A percentile compares a stretch with the other conserved stretches of the same genome.
phyloP scores from a whole-genome alignment of 2,329 filamentous ascomycete genomes.

The Colletotrichum plurivorum region DNA sequence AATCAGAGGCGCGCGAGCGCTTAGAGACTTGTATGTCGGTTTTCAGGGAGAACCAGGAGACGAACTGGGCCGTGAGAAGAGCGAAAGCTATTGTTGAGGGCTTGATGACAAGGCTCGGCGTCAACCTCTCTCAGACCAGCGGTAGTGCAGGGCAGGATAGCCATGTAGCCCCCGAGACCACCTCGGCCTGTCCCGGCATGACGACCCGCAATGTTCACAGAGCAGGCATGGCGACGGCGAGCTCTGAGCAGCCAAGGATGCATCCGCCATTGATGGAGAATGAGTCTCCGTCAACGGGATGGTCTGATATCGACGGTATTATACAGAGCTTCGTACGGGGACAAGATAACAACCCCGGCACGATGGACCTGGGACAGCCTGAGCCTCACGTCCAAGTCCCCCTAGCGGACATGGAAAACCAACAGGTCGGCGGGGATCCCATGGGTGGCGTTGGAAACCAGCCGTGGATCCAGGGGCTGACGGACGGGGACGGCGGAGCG shows the following conservation, averaged over 20 bases:
- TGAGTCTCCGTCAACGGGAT: slow-evolving; percentile 41
- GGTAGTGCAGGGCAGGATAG: neutral
- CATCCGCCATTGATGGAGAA: slow-evolving; percentile 4
- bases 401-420: neutral
- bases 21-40: slow-evolving; percentile 61
- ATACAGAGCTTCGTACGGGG: slow-evolving; percentile 52
- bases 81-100: slow-evolving; percentile 60
- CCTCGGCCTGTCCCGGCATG: too few relatives aligned
- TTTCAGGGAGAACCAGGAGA: slow-evolving; percentile 64
- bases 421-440: neutral
- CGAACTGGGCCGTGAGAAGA: slow-evolving; percentile 63
- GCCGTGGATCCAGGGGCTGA: slow-evolving; percentile 15
- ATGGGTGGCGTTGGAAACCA: slow-evolving; percentile 2
- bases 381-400: neutral
- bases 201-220: neutral
- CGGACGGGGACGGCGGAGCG: slow-evolving; percentile 27
- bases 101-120: slow-evolving; percentile 60
- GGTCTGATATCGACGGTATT: slow-evolving; percentile 53
- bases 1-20: slow-evolving; percentile 55
- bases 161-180: neutral
- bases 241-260: neutral
- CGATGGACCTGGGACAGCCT: slow-evolving; percentile 11
- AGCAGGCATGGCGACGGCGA: neutral
- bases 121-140: slow-evolving; percentile 39
- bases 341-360: slow-evolving; percentile 32